Evolutionary conservation across 2,329 filamentous ascomycete genomes (phyloP), one percentile per base, ranked within the genome.

Genomic region (Epichloe glyceriae): DNA sequence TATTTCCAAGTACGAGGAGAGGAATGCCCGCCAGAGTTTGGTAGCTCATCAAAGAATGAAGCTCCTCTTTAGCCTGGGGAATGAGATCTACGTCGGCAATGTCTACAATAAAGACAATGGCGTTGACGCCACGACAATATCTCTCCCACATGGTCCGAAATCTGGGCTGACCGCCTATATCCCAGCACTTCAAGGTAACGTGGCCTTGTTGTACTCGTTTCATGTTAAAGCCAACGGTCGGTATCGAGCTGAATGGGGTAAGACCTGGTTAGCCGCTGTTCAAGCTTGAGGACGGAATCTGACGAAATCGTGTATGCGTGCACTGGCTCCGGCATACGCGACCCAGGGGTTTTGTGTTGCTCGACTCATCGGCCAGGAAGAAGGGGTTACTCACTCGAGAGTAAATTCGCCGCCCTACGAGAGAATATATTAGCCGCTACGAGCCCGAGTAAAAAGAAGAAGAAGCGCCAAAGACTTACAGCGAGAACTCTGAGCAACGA

Each of bases 91-190:
- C 76, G 68, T 98, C 93, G 59, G 91, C 89, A 57, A 94, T 94
- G 67, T 98, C 93, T 63, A 97, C 90, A 66, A 98, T 95, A 71
- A 96, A 98, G 58, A 98, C 87, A 60, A 98, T 96, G 60, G 91
- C 91, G 71, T 95, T 95, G 59, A 97, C 93, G 49, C 89, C 93
- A 56, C 90, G 88, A 71, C 93, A 97, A 69, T 98, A 98, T 64
- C 93, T 79, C 75, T 98, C 93, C 93, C 93, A 98, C 93, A 98
- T 98, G 60, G 88, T 87, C 63, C 93, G 86, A 73, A 97, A 98
- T 58, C 91, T 82, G 60, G 93, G 91, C 71, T 98, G 93, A 50
- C 93, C 93, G 60, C 93, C 93, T 57, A 98, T 82, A 73, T 98
- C 93, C 93, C 93, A 98, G 71, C 93, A 98, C 72, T 97, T 97